These are phyloP conservation scores for Claviceps arundinis DNA, from an alignment of 2,329 filamentous ascomycete genomes.

Conservation along the genomic window DNA sequence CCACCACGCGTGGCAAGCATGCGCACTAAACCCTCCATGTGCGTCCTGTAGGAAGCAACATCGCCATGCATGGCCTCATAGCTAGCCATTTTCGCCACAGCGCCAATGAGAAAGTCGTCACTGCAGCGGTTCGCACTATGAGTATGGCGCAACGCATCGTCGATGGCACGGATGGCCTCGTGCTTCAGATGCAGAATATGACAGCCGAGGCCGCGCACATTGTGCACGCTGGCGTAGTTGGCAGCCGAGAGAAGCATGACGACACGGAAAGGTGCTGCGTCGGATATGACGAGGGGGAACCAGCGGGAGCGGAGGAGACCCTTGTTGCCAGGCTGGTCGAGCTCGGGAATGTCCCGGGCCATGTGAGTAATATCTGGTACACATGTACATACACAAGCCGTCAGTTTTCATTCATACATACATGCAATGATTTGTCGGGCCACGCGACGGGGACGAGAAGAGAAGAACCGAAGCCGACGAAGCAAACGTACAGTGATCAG, in stretches of 20 bases:
- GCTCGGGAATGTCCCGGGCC: slow-evolving; percentile 17
- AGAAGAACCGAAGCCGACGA: neutral
- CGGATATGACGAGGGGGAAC: slow-evolving; percentile 16
- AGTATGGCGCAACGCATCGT: too few relatives aligned
- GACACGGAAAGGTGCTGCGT: slow-evolving; percentile 13
- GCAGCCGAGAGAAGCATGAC: slow-evolving; percentile 17
- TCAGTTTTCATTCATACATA: too few relatives aligned
- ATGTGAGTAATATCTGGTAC: slow-evolving; percentile 15
- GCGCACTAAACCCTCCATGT: slow-evolving; percentile 31
- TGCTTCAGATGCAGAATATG: slow-evolving; percentile 28
- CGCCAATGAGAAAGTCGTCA: too few relatives aligned
- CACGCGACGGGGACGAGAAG: neutral
- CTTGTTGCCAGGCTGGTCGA: slow-evolving; percentile 13
- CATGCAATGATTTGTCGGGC: too few relatives aligned
- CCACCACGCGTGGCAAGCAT: slow-evolving; percentile 33
- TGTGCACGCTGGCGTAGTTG: slow-evolving; percentile 12
- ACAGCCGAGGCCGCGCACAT: slow-evolving; percentile 4
- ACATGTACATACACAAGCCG: too few relatives aligned
- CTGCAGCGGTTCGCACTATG: too few relatives aligned
- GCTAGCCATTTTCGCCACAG: too few relatives aligned
- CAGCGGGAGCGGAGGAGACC: slow-evolving; percentile 15
- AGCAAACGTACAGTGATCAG: slow-evolving; percentile 14
- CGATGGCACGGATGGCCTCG: slow-evolving; percentile 30
- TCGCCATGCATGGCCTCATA: slow-evolving; percentile 30
- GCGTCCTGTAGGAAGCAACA: slow-evolving; percentile 26